Evolutionary conservation across 2,329 filamentous ascomycete species (phyloP).

Genomic region (Coniochaeta pulveracea): DNA sequence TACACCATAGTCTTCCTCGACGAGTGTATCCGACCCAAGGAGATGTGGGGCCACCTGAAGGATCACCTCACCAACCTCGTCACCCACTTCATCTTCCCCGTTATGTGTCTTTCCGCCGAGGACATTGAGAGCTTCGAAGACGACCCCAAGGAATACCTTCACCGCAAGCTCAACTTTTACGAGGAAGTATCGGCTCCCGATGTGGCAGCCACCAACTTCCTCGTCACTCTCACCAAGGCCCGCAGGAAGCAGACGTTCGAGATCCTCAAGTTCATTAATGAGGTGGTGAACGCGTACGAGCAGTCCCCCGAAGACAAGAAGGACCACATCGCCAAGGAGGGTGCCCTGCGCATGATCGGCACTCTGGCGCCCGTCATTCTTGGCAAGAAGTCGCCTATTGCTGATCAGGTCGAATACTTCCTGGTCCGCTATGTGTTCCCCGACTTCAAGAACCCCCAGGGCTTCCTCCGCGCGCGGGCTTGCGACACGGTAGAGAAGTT

Average conservation of each 20-base stretch:
- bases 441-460: constrained; percentile 86
- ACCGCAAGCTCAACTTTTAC: constrained; percentile 95
- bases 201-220: constrained; percentile 91
- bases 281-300: constrained; percentile 89
- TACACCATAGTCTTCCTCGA: constrained; percentile 93
- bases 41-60: constrained; percentile 91
- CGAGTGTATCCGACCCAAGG: constrained; percentile 93
- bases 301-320: constrained; percentile 75
- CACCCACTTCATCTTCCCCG: constrained; percentile 89
- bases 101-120: constrained; percentile 83
- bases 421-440: constrained; percentile 97
- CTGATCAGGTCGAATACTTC: constrained; percentile 96
- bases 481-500: constrained; percentile 98
- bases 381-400: constrained; percentile 96
- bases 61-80: constrained; percentile 88
- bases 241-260: constrained; percentile 93
- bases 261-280: constrained; percentile 89
- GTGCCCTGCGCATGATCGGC: constrained; percentile 92
- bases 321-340: constrained; percentile 91
- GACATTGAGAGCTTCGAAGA: constrained; percentile 90
- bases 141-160: constrained; percentile 91
- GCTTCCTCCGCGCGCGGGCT: constrained; percentile 85
- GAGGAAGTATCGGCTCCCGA: constrained; percentile 94
- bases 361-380: constrained; percentile 89
- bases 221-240: constrained; percentile 87